Base-by-base conservation (phyloP, 805 yeast genomes). In the Wickerhamiella spandovensis region DNA sequence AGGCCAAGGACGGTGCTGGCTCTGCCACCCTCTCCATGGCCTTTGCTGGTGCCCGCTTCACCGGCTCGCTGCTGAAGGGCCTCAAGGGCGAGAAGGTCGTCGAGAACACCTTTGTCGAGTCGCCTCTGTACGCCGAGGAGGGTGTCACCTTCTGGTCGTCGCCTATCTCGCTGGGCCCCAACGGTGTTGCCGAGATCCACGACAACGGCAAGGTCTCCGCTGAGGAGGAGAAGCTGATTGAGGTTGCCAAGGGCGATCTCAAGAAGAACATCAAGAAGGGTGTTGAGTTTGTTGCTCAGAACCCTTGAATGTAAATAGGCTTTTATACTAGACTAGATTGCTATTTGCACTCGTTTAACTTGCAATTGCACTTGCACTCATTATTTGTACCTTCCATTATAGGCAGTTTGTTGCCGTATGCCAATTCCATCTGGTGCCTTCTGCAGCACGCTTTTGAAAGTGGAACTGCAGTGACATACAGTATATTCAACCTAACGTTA, bases 141-240 rank as follows among this genome's bases (percentile, higher is more conserved):
- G 97, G 97, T 67, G 84, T 92, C 63, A 90, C 87, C 56, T 92
- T 89, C 84, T 92, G 92, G 77, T 88, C 97, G 50, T 83, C 96
- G 60, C 82, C 81, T 72, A 94, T 92, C 59, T 84, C 95, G 61
- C 81, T 90, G 65, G 97, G 97, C 60, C 83, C 82, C 65, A 78
- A 83, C 57, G 97, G 97, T 81, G 85, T 84, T 59, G 77, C 79
- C 69, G 75, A 79, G 69, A 73, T 88, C 66, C 95, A 85, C 75
- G 73, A 75, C 53, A 75, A 88, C 64, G 97, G 96, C 65, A 68
- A 72, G 60, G 69, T 88, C 64, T 73, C 86, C 54, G 70, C 71
- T 60, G 82, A 81, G 70, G 97, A 89, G 79, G 84, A 84, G 73
- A 85, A 80, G 71, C 78, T 88, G 73, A 76, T 89, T 62, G 76